These are phyloP conservation scores for Globisporangium spiculum DNA, from an alignment of 352 stramenopile species.

Conservation along the genomic window DNA sequence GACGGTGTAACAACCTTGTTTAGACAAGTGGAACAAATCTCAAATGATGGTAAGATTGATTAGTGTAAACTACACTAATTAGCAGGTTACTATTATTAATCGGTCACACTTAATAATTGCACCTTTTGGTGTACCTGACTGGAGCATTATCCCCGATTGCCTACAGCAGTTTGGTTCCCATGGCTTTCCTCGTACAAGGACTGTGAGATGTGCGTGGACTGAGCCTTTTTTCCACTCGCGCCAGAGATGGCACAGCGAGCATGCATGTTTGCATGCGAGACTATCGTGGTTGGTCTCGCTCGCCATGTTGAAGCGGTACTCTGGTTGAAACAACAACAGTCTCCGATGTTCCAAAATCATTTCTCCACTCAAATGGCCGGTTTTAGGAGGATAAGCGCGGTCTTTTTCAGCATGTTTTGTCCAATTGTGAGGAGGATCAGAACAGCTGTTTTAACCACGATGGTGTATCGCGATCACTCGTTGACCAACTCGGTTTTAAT, in stretches of 20 bases:
- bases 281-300: not conserved
- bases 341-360: not conserved
- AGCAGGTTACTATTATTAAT: too few relatives aligned
- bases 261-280: not conserved
- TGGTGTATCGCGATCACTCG: slow-evolving; percentile 1
- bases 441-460: not conserved
- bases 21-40: too few relatives aligned
- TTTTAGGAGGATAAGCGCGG: not conserved
- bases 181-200: too few relatives aligned
- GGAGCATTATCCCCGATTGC: too few relatives aligned
- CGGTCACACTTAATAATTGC: too few relatives aligned
- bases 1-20: too few relatives aligned
- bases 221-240: not conserved
- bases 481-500: not conserved
- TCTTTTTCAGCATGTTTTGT: not conserved
- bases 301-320: not conserved
- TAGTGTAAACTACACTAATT: too few relatives aligned
- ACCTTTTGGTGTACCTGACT: too few relatives aligned
- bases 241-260: not conserved
- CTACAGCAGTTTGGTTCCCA: too few relatives aligned
- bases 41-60: too few relatives aligned
- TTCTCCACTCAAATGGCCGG: not conserved
- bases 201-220: too few relatives aligned
- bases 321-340: not conserved
- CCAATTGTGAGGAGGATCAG: not conserved